phyloP scores from a whole-genome alignment of 1,284 basidiomycete species.

The Trametes sp. region DNA sequence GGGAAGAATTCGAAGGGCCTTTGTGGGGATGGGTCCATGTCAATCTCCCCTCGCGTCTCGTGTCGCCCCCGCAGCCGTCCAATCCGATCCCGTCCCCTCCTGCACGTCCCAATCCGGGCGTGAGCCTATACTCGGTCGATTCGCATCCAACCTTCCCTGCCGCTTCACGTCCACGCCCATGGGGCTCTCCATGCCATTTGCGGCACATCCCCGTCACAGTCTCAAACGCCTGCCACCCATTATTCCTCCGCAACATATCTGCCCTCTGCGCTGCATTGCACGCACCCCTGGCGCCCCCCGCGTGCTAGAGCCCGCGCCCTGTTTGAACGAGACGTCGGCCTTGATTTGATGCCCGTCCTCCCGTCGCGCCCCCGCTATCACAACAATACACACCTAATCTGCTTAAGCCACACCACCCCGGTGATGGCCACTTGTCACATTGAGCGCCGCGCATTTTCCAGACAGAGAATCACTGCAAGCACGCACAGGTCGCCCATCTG shows the following conservation, averaged over 20 bases:
- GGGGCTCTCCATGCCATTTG: slow-evolving; percentile 22
- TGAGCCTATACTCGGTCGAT: slow-evolving; percentile 16
- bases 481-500: slow-evolving; percentile 25
- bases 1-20: slow-evolving; percentile 9
- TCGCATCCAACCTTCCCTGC: slow-evolving; percentile 18
- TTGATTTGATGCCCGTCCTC: slow-evolving; percentile 24
- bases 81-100: neutral
- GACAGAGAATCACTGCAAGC: slow-evolving; percentile 19
- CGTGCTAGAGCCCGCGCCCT: slow-evolving; percentile 7
- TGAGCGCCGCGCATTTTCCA: slow-evolving; percentile 16
- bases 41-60: slow-evolving; percentile 16
- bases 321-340: slow-evolving; percentile 19
- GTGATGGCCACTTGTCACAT: slow-evolving; percentile 19
- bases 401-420: slow-evolving; percentile 15
- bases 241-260: slow-evolving; percentile 17
- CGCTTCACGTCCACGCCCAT: slow-evolving; percentile 24
- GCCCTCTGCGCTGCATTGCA: slow-evolving; percentile 7
- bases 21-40: slow-evolving; percentile 26
- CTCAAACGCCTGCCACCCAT: neutral
- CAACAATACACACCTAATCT: slow-evolving; percentile 22
- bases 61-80: neutral
- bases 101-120: neutral
- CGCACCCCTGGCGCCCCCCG: neutral
- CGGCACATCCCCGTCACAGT: slow-evolving; percentile 12
- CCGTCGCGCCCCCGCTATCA: slow-evolving; percentile 7